Base-by-base conservation (phyloP, 2,329 filamentous ascomycete species). In the Beauveria medogensis region DNA sequence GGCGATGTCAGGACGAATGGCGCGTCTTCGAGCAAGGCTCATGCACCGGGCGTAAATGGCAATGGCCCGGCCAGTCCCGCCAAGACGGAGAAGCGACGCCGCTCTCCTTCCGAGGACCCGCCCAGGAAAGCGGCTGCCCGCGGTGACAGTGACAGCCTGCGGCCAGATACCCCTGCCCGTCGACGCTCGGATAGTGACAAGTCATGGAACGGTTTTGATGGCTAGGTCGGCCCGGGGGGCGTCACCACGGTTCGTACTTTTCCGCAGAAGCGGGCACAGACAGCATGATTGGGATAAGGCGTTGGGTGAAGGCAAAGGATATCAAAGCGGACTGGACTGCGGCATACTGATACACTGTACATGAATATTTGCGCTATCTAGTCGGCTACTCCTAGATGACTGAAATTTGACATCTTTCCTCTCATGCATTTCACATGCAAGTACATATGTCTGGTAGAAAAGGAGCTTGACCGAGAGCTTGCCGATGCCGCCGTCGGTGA, bases 181-280 rank as follows among this genome's bases (percentile, higher is more conserved):
- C 61, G 60, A n/a, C 65, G 65, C 16, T 71, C 70, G 16, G 73
- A 76, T n/a, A 73, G 74, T 51, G 74, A 77, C 62, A 75, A 74
- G 64, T 75, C 75, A 9, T 77, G 75, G 74, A 75, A 76, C 58
- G 75, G 74, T 5, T 77, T 77, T 59, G 68, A 74, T 24, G 73
- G 77, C 63, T 76, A 65, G 22, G 28, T 37, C 12, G 34, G 34
- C 34, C 34, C 34, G 34, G 5, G 12, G 16, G 8, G 18, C 12
- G 30, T 16, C 4, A 57, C 20, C 30, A 41, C 8, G n/a, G 14
- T 48, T 57, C 28, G 10, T 20, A 16, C 2, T 44, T 34, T 9
- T 20, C 24, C 24, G 44, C 18, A 12, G 34, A 12, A 34, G 22
- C 22, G 34, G 30, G 41, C 16, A 41, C 44, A 48, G 3, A 50